Evolutionary conservation across 345 rosid genomes (phyloP).

Genomic region (Psidium guajava): DNA sequence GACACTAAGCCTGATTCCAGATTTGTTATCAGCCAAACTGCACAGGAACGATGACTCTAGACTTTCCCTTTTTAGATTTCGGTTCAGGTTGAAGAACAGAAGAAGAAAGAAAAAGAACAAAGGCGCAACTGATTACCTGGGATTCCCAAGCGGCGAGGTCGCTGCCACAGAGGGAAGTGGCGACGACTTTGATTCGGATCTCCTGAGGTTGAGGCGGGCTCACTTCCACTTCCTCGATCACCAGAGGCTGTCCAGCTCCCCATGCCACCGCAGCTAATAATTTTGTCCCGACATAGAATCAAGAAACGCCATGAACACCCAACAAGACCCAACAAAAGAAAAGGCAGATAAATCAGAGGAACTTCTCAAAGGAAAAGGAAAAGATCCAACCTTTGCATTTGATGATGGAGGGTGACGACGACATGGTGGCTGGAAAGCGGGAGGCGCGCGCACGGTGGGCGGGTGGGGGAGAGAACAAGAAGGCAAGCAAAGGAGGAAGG

Average conservation of each 20-base stretch:
- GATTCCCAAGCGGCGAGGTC: conserved; percentile 82
- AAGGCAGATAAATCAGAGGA: not conserved
- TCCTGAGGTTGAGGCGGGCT: conserved; percentile 68
- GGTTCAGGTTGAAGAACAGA: not conserved
- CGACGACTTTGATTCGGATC: conserved; percentile 75
- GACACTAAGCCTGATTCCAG: not conserved
- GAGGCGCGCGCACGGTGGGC: not conserved
- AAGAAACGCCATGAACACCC: not conserved
- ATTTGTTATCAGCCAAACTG: not conserved
- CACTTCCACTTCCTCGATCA: conserved; percentile 80
- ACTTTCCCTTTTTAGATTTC: not conserved
- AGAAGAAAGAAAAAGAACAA: not conserved
- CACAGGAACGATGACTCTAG: not conserved
- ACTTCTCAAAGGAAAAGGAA: not conserved
- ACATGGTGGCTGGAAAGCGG: not conserved
- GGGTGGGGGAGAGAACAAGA: not conserved
- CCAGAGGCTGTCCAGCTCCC: conserved; percentile 71
- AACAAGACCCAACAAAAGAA: not conserved
- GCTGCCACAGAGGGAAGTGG: conserved; percentile 84
- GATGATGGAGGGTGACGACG: conserved; percentile 4
- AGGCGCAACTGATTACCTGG: conserved; percentile 25
- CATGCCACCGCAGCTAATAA: conserved; percentile 81
- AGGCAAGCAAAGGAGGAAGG: not conserved
- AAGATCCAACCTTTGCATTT: conserved; percentile 25
- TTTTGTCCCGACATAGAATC: not conserved